These are phyloP conservation scores for Penicillium maclennaniae DNA, from an alignment of 495 filamentous ascomycete species.

Conservation along the genomic window DNA sequence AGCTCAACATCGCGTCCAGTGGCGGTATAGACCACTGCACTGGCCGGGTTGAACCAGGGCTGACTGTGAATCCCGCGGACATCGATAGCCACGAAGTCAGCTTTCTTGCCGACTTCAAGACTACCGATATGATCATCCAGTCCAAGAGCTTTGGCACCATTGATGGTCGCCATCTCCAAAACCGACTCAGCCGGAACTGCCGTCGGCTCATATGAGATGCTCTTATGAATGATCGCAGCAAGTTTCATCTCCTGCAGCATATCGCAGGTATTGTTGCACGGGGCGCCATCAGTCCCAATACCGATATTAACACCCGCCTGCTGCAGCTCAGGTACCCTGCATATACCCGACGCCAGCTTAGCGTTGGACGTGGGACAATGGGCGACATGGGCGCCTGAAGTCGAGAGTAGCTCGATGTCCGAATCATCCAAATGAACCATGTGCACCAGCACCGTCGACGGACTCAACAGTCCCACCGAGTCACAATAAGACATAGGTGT, in stretches of 20 bases:
- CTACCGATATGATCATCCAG: slow-evolving; percentile 43
- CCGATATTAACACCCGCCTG: slow-evolving; percentile 36
- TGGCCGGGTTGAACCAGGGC: slow-evolving; percentile 41
- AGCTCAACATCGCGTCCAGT: slow-evolving; percentile 48
- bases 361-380: slow-evolving; percentile 50
- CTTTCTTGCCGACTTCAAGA: slow-evolving; percentile 52
- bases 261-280: slow-evolving; percentile 50
- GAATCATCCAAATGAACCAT: slow-evolving; percentile 47
- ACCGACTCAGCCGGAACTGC: slow-evolving; percentile 44
- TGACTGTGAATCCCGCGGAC: slow-evolving; percentile 30
- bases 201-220: slow-evolving; percentile 42
- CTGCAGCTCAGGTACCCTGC: slow-evolving; percentile 41
- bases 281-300: slow-evolving; percentile 48
- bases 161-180: slow-evolving; percentile 53
- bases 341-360: slow-evolving; percentile 48
- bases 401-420: slow-evolving; percentile 37
- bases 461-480: slow-evolving; percentile 38
- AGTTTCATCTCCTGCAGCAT: slow-evolving; percentile 51
- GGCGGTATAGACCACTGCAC: slow-evolving; percentile 45
- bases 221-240: slow-evolving; percentile 49
- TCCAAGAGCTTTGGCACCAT: slow-evolving; percentile 49
- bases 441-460: slow-evolving; percentile 39
- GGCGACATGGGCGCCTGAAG: slow-evolving; percentile 43
- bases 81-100: slow-evolving; percentile 50
- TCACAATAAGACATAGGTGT: slow-evolving; percentile 43